Evolutionary conservation across 768 basidiomycete species (phyloP).

Genomic region (Tylopilus vinaceipallidus): DNA sequence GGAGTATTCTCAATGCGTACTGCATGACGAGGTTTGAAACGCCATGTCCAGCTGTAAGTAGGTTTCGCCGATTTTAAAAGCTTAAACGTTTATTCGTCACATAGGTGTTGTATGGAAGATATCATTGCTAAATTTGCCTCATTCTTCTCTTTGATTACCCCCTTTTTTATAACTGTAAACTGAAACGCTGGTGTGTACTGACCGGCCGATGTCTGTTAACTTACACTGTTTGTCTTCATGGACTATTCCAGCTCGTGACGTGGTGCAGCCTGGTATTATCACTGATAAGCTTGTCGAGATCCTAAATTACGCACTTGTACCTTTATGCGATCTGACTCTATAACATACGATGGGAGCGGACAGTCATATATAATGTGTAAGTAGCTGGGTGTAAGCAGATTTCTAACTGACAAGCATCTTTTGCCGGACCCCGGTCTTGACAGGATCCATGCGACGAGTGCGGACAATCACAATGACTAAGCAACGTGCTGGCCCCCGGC

Average conservation of each 20-base stretch:
- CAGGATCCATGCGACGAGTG: no score
- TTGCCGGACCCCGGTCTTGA: no score
- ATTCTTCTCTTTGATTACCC: not conserved
- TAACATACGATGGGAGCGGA: no score
- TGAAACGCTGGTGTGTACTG: not conserved
- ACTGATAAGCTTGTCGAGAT: not conserved
- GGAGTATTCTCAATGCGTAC: constrained; percentile 61
- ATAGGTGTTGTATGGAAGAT: not conserved
- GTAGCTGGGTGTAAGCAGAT: no score
- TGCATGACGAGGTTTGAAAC: constrained; percentile 43
- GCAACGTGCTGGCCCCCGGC: no score
- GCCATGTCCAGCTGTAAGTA: not conserved
- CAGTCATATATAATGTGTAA: no score
- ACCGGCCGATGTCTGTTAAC: constrained; percentile 2
- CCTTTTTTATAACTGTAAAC: not conserved
- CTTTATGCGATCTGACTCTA: no score
- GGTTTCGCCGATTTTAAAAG: not conserved
- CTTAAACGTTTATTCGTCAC: not conserved
- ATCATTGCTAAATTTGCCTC: not conserved
- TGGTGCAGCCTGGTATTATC: not conserved
- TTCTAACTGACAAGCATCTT: no score
- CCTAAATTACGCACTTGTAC: no score
- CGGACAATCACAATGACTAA: no score
- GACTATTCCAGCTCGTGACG: not conserved
- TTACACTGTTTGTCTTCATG: not conserved